Evolutionary conservation across 2,329 filamentous ascomycete genomes (phyloP), one percentile per base, ranked within the genome.

Genomic region (Mariannaea elegans): DNA sequence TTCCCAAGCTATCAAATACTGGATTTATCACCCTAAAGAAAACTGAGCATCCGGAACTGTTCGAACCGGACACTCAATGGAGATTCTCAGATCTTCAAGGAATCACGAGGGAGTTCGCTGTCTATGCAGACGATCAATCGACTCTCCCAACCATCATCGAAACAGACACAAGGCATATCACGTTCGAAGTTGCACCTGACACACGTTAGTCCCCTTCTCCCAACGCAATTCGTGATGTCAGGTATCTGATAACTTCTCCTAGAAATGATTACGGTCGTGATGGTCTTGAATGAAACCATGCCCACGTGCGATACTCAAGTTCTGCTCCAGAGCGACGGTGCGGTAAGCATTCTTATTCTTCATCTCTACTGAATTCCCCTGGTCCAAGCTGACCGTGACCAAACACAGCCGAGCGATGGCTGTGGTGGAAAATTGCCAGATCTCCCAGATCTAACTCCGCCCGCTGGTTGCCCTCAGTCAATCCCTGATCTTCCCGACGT

Each of bases 11-110:
- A 27, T 27, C 18, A 14, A 34, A 47, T 18, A 34, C 44, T 47
- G 44, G 44, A 14, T 47, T 6, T 27, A 10, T 47, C 7, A 47
- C n/a, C 7, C n/a, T 47, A 18, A 19, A 31, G 14, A 18, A 47
- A 23, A 47, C 3, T 32, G 27, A 47, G 2, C 44, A 34, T 47
- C 44, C 44, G 31, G 44, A 47, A 27, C 44, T 47, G 5, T 47
- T 47, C 24, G 12, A 47, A 3, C 27, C 44, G n/a, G 44, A 19
- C 44, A 47, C 44, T 18, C 44, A 47, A 19, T 47, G 44, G 44
- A 34, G 24, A 34, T 47, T 47, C 44, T 19, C 44, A n/a, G 44
- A 47, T 19, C 44, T 47, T 23, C 44, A 47, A 47, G 44, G 44
- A 23, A 47, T 32, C 24, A 32, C 31, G 44, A 34, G 27, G 10